Base-by-base conservation (phyloP, 2,329 filamentous ascomycete genomes). In the Orbilia blumenaviensis region DNA sequence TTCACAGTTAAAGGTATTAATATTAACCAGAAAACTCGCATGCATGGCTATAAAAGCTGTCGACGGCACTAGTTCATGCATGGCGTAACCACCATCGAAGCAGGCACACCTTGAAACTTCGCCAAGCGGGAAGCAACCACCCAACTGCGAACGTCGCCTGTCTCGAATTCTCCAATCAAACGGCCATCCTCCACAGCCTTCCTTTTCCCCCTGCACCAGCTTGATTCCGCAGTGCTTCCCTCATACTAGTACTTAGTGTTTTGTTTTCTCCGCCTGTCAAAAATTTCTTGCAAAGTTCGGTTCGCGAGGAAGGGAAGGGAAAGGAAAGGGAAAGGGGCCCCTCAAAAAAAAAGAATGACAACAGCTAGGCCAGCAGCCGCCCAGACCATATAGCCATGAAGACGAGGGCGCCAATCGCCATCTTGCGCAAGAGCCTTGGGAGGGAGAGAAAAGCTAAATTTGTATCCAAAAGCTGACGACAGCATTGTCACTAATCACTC, bases 71-170 rank as follows among this genome's bases (percentile, higher is more conserved):
- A 66, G 21, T 5, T 21, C 12, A 48, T 52, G 66, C 66, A 71
- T 63, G 66, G 56, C 66, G 56, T 56, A 62, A 71, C 66, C 66
- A 71, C 27, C 56, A 21, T 56, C 52, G 64, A 46, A 50, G 29
- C 41, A 61, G 48, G 58, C 52, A 61, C 64, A 69, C 66, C 32
- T 46, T 69, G 66, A 71, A 71, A 71, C 66, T 56, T n/a, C 21
- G 66, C 66, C 66, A 71, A 71, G 66, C 56, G 34, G 46, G 12
- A 50, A 32, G 48, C 44, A 36, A 58, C 63, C 50, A 44, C 21
- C 34, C 36, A 32, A 27, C 27, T 56, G 46, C 66, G 29, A 23
- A 38, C 52, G 21, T 42, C 46, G 60, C 66, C 66, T 69, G 66
- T 69, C 54, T n/a, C 58, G 50, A 54, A 32, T 14, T 2, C 23